Base-by-base conservation (phyloP, 2,329 filamentous ascomycete species). In the Xylariaceae sp. region DNA sequence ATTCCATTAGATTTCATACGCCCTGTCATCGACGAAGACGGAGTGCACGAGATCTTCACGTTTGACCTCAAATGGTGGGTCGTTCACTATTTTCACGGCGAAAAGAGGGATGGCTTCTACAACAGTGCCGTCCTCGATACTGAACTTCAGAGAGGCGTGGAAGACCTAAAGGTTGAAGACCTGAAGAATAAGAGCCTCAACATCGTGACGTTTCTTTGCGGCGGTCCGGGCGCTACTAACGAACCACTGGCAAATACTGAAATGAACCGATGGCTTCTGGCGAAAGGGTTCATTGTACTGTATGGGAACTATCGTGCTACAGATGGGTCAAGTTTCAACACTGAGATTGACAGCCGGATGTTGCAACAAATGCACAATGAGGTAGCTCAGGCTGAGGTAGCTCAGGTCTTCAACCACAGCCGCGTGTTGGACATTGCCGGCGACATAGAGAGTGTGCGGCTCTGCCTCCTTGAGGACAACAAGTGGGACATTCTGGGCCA, bases 281-380 rank as follows among this genome's bases (percentile, higher is more conserved):
- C 82, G 45, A 81, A 80, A 62, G 87, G 86, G 2, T 89, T 87
- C 60, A 81, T 87, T 65, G 73, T 84, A 16, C 74, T 91, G 1
- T 84, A 82, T 60, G 75, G 90, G 28, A 86, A 91, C 63, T 87
- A 90, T 65, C 78, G 88, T 22, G 88, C 88, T 7, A 90, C 86
- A 2, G 87, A 87, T 1, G 70, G 86, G 2, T 46, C 28, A n/a
- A n/a, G n/a, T n/a, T n/a, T n/a, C n/a, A n/a, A 42, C 14, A 41
- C 10, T 18, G 80, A 88, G 59, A 71, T 90, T 46, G 84, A 82
- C 62, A 69, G 79, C n/a, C n/a, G n/a, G n/a, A n/a, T n/a, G n/a
- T n/a, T n/a, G n/a, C n/a, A n/a, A n/a, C n/a, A n/a, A n/a, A n/a
- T n/a, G n/a, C n/a, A n/a, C n/a, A n/a, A n/a, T n/a, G n/a, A n/a